Base-by-base conservation (phyloP, 139 green algal species). In the Nannochloris sp. region DNA sequence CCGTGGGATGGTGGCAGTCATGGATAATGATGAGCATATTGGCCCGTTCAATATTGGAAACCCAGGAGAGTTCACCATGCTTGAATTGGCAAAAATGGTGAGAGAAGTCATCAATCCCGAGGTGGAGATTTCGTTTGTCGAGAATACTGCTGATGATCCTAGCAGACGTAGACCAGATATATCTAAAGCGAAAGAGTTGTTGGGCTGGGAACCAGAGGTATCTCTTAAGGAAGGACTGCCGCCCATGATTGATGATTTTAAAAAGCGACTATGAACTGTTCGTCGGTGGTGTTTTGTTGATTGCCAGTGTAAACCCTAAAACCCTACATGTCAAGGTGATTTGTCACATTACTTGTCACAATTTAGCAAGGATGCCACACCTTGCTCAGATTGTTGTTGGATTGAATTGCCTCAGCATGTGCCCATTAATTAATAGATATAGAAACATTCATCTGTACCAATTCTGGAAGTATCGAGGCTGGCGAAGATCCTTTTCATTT, bases 41-140 rank as follows among this genome's bases (percentile, higher is more conserved):
- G 93, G 93, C 2, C 94, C 94, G 19, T 93, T 97, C 86, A 99
- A 99, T 80, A 67, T 99, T 14, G 94, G 93, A 63, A 99, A 99
- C 76, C 94, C 94, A 25, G 86, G 82, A 0, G 94, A 99, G 84
- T 99, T 99, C 77, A 98, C 89, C 29, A 99, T 99, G 89, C 73
- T 96, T 48, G 88, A 99, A 82, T 85, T 99, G 64, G 93, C 93
- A 27, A 67, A 95, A 71, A 64, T 95, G 60, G 89, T 96, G 25
- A 74, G 81, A 71, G 75, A 94, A 70, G 82, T 95, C 53, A 85
- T 95, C 43, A 94, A 96, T 76, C 88, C 85, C 16, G 55, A 84
- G 2, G 79, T 78, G 1, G 61, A 79, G 51, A 86, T 95, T 18
- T 57, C 82, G 9, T 97, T 81, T 73, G 75, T 77, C 18, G 85